Conservation (phyloP, 495 filamentous ascomycete species). For the Penicillium subrubescens region DNA sequence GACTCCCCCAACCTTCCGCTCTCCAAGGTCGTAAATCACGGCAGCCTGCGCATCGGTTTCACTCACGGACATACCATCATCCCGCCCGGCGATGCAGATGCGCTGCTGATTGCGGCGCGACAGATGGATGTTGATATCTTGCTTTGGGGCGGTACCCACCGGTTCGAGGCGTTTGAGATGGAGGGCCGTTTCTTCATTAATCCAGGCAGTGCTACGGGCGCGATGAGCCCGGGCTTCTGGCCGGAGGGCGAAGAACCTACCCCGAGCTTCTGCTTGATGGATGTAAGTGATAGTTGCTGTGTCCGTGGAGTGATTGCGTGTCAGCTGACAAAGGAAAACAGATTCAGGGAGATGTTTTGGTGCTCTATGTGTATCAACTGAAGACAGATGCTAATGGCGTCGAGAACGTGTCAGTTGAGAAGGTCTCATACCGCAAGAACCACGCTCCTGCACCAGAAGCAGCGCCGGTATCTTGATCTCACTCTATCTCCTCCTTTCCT, state of each 20-base stretch:
- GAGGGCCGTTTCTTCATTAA: slow-evolving; percentile 99
- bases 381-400: slow-evolving; percentile 84
- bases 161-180: slow-evolving; percentile 97
- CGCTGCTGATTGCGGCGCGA: slow-evolving; percentile 87
- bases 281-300: slow-evolving; percentile 63
- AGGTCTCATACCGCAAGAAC: slow-evolving; percentile 95
- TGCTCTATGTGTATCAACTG: slow-evolving; percentile 96
- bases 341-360: slow-evolving; percentile 97
- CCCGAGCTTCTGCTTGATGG: slow-evolving; percentile 98
- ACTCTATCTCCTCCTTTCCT: neutral
- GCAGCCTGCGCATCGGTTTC: slow-evolving; percentile 90
- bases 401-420: slow-evolving; percentile 94
- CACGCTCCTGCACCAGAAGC: slow-evolving; percentile 36
- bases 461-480: neutral
- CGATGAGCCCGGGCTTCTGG: slow-evolving; percentile 73
- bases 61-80: slow-evolving; percentile 96
- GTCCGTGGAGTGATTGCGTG: no score
- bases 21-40: slow-evolving; percentile 93
- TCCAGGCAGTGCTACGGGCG: slow-evolving; percentile 91
- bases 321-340: slow-evolving; percentile 35
- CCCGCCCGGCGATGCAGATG: slow-evolving; percentile 85
- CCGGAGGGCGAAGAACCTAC: slow-evolving; percentile 76
- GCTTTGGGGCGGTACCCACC: slow-evolving; percentile 96
- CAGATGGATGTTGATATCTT: slow-evolving; percentile 97
- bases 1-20: slow-evolving; percentile 88